phyloP scores from a whole-genome alignment of 768 basidiomycete species.

The Termitomyces sp. region DNA sequence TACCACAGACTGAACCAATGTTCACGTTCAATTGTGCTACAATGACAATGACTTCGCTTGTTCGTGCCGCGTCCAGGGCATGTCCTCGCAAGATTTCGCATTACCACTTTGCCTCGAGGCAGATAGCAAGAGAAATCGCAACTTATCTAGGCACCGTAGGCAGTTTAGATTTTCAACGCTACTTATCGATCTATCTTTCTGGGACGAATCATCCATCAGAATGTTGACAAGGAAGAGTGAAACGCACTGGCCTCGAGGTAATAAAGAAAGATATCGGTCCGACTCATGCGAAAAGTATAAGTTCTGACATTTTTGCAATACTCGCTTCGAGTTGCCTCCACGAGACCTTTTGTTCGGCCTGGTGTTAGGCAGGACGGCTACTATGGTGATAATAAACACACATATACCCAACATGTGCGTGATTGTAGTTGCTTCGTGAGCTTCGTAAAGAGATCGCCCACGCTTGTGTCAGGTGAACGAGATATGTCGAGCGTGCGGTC shows the following conservation, averaged over 20 bases:
- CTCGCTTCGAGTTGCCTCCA: background rate
- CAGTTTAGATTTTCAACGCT: background rate
- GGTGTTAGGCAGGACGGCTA: background rate
- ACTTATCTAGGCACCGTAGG: background rate
- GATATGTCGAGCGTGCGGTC: background rate
- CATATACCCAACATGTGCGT: background rate
- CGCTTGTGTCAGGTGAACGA: background rate
- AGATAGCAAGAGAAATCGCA: background rate
- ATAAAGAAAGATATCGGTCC: background rate
- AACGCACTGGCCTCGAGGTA: slow-evolving; percentile 12
- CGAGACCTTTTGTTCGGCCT: background rate
- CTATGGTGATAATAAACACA: background rate
- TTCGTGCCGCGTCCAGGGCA: background rate
- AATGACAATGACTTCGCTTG: background rate
- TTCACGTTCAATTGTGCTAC: background rate
- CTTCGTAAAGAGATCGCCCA: background rate
- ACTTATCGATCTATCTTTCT: background rate
- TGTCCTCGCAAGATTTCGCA: background rate
- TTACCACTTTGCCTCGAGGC: background rate
- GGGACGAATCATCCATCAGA: background rate
- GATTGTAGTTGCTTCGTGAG: background rate
- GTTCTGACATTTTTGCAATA: background rate
- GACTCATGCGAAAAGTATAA: background rate
- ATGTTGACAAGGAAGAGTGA: background rate
- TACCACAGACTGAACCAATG: too few relatives aligned